Evolutionary conservation across 2,329 filamentous ascomycete species (phyloP), one percentile per base, ranked within the genome.

Genomic region (Bipolaris oryzae): DNA sequence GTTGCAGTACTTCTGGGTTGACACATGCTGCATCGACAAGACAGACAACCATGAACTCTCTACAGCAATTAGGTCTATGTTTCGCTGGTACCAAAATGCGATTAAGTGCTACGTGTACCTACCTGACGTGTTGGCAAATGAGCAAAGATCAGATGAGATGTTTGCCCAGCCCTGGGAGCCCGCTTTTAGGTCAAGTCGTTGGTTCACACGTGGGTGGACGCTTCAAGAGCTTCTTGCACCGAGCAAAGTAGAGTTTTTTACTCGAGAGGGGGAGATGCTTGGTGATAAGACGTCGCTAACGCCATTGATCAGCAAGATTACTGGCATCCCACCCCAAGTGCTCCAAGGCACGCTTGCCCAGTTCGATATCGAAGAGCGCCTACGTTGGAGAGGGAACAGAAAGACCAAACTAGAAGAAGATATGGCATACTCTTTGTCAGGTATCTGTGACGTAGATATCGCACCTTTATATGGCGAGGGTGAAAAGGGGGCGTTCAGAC

Each of bases 21-120:
- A 28, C 25, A 28, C 25, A 28, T 28, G 25, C 25, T 28, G 25
- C 25, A 50, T 50, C 16, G 25, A 50, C 23, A 50, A 50, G 16
- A 6, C 23, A 13, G 7, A 50, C 23, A 20, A 25, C 25, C 25
- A 7, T 7, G 47, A 50, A 23, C 18, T 50, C 11, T 50, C 18
- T 9, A 15, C 0, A 10, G 47, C 47, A n/a, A 41, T 50, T 2
- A 23, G 15, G 2, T 50, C 47, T 16, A 50, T 50, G 47, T 50
- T 50, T 21, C 47, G 47, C 47, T 50, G 39, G 39, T 42, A 42
- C 39, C 39, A 42, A 20, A 23, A 42, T 7, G 39, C 39, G 21
- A 23, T 21, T 5, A 23, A 23, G 20, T 42, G 39, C 39, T 42
- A 42, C 39, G 39, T 42, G 10, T 42, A 42, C 20, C 20, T 42